Percentiles rank a stretch among this genome's conserved stretches.
phyloP scores from a whole-genome alignment of 202 grass and related monocot species.

The Setaria viridis region DNA sequence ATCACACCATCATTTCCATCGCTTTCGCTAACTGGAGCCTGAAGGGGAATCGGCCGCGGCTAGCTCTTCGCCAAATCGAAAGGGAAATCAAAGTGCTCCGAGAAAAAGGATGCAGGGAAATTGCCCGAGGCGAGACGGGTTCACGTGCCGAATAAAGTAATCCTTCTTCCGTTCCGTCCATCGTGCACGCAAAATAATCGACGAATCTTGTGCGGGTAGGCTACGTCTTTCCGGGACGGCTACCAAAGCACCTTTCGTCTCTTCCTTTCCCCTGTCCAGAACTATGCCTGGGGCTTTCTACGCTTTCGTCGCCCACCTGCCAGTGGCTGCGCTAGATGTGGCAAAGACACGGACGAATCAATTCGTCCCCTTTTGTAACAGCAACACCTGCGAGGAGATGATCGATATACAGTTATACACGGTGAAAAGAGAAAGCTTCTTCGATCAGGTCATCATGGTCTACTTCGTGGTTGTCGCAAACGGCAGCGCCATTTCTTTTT shows the following conservation, averaged over 20 bases:
- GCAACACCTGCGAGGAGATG: no score
- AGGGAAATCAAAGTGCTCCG: neutral
- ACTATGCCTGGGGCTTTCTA: neutral
- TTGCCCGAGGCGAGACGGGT: neutral
- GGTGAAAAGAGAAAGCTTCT: neutral
- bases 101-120: neutral
- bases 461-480: no score
- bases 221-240: slow-evolving; percentile 32
- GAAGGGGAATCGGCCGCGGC: no score
- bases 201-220: slow-evolving; percentile 30
- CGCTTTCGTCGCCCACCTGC: neutral
- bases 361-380: neutral
- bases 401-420: neutral
- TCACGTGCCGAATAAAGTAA: slow-evolving; percentile 19
- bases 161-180: neutral
- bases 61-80: no score
- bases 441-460: neutral
- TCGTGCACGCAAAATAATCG: neutral
- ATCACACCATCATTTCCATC: neutral
- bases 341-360: no score
- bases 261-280: neutral
- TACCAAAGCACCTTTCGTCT: neutral
- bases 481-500: no score
- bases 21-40: neutral
- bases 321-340: neutral